Percentiles rank a stretch among this genome's conserved stretches.
Conservation (phyloP, 495 filamentous ascomycete genomes). For the Penicillium egyptiacum region DNA sequence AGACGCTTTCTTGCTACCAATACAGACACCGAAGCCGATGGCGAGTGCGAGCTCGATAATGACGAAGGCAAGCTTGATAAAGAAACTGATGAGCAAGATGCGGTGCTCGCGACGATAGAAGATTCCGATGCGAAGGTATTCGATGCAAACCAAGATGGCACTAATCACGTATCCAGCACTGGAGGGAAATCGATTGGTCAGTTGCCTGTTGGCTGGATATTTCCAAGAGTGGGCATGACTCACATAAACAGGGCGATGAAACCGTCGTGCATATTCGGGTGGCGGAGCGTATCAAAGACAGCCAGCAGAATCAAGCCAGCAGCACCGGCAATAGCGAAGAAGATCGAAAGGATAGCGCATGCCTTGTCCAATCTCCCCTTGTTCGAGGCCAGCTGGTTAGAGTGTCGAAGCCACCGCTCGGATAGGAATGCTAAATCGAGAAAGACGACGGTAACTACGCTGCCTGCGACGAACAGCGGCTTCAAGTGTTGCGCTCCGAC, state of each 20-base stretch:
- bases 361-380: slow-evolving; percentile 65
- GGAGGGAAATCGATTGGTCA: slow-evolving; percentile 5
- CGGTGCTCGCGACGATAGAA: slow-evolving; percentile 67
- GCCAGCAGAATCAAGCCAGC: slow-evolving; percentile 76
- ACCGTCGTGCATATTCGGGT: slow-evolving; percentile 66
- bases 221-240: slow-evolving; percentile 24
- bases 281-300: slow-evolving; percentile 74
- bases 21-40: slow-evolving; percentile 56
- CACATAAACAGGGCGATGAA: slow-evolving; percentile 84
- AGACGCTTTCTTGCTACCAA: slow-evolving; percentile 32
- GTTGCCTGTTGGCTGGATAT: neutral
- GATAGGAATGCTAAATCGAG: slow-evolving; percentile 78
- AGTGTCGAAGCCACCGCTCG: slow-evolving; percentile 82
- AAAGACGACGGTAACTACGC: slow-evolving; percentile 74
- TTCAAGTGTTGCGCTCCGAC: slow-evolving; percentile 73
- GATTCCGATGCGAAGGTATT: slow-evolving; percentile 81
- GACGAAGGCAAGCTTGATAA: slow-evolving; percentile 78
- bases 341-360: slow-evolving; percentile 65
- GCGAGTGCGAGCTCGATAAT: slow-evolving; percentile 75
- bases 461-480: slow-evolving; percentile 84
- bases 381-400: slow-evolving; percentile 69
- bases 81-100: slow-evolving; percentile 74
- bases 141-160: slow-evolving; percentile 81
- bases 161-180: slow-evolving; percentile 64
- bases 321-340: slow-evolving; percentile 74